phyloP scores from a whole-genome alignment of 306 rosid genomes.

The Pyrus pyrifolia region DNA sequence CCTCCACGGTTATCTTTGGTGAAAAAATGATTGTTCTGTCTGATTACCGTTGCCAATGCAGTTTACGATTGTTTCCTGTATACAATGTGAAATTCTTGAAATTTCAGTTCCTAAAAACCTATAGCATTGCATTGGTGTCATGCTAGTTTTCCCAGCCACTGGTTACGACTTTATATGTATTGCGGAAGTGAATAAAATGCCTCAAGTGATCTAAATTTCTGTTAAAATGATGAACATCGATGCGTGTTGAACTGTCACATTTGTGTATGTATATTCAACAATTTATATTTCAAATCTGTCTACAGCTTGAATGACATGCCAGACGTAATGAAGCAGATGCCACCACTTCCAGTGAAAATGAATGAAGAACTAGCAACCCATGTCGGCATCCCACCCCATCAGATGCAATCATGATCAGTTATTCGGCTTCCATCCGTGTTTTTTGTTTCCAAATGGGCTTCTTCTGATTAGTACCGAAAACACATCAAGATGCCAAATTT shows the following conservation, averaged over 20 bases:
- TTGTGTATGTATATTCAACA: not conserved
- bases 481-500: not conserved
- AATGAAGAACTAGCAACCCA: slow-evolving; percentile 78
- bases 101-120: not conserved
- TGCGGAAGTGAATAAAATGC: not conserved
- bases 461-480: slow-evolving; percentile 1
- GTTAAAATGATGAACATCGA: not conserved
- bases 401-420: slow-evolving; percentile 47
- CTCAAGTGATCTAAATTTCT: not conserved
- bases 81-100: not conserved
- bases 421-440: not conserved
- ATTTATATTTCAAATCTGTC: not conserved
- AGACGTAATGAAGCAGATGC: slow-evolving; percentile 96
- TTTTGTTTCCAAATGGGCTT: not conserved
- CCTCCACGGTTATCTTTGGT: not conserved
- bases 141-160: not conserved
- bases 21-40: not conserved
- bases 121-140: not conserved
- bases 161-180: not conserved
- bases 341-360: slow-evolving; percentile 83
- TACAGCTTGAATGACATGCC: slow-evolving; percentile 66
- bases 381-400: slow-evolving; percentile 57
- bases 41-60: not conserved
- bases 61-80: not conserved
- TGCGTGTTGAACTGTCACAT: not conserved